phyloP scores from a whole-genome alignment of 2,329 filamentous ascomycete genomes.

The Cladosporium cucumerinum region DNA sequence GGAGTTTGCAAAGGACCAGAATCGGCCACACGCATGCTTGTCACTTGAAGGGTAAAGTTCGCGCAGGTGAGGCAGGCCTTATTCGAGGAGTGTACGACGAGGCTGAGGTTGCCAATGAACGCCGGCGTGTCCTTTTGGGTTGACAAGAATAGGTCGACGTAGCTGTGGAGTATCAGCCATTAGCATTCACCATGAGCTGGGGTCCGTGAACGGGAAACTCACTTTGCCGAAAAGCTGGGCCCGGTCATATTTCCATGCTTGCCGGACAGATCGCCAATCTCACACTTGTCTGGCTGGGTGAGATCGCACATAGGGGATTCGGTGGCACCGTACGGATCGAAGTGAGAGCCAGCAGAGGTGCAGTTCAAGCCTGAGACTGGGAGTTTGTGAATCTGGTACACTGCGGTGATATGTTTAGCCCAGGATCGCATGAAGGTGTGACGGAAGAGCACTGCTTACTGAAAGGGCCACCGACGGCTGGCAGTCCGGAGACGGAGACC shows the following conservation, averaged over 20 bases:
- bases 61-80: constrained; percentile 55
- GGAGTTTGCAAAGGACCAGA: constrained; percentile 1
- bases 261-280: constrained; percentile 46
- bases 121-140: constrained; percentile 40
- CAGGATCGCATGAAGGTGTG: background rate
- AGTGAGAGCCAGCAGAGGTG: constrained; percentile 39
- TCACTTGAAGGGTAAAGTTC: constrained; percentile 45
- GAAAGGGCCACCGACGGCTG: constrained; percentile 43
- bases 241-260: constrained; percentile 42
- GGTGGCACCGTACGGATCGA: constrained; percentile 44
- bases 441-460: constrained; percentile 28
- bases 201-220: too few relatives aligned
- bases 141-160: constrained; percentile 51
- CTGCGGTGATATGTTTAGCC: constrained; percentile 23
- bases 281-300: constrained; percentile 38
- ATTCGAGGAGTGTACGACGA: constrained; percentile 55
- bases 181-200: too few relatives aligned
- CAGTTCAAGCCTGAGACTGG: constrained; percentile 44
- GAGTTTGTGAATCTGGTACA: constrained; percentile 47
- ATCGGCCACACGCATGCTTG: constrained; percentile 9
- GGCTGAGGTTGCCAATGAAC: constrained; percentile 53
- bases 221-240: constrained; percentile 32
- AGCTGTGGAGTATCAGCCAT: constrained; percentile 36
- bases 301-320: constrained; percentile 39
- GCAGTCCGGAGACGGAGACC: constrained; percentile 41